These are phyloP conservation scores for Aspergillus egyptiacus DNA, from an alignment of 495 filamentous ascomycete genomes.

Conservation along the genomic window DNA sequence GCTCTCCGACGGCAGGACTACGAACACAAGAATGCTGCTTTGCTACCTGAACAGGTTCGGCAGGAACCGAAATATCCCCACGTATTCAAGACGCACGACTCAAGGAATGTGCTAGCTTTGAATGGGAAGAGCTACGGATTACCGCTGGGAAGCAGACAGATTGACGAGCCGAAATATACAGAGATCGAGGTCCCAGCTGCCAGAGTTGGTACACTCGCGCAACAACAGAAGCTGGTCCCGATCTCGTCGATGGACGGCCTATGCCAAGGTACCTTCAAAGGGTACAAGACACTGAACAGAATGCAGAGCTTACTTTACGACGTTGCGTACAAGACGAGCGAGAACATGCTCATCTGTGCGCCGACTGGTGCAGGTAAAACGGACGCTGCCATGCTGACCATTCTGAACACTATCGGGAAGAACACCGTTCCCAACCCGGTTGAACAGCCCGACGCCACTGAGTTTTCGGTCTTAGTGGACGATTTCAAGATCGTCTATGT, in stretches of 20 bases:
- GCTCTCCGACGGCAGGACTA: constrained; percentile 65
- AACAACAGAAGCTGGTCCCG: constrained; percentile 65
- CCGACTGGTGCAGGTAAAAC: constrained; percentile 99
- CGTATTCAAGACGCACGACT: constrained; percentile 74
- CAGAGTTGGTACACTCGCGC: constrained; percentile 64
- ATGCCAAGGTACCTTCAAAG: constrained; percentile 85
- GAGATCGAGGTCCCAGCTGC: constrained; percentile 82
- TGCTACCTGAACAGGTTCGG: constrained; percentile 58
- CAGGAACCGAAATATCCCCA: constrained; percentile 76
- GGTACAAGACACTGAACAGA: constrained; percentile 87
- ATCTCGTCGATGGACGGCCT: constrained; percentile 84
- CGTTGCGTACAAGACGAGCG: constrained; percentile 89
- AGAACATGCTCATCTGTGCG: constrained; percentile 98
- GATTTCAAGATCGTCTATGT: constrained; percentile 99
- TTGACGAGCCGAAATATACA: constrained; percentile 68
- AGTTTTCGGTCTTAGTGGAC: constrained; percentile 71
- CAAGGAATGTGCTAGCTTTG: constrained; percentile 75
- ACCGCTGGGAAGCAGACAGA: constrained; percentile 58
- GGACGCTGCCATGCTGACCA: constrained; percentile 94
- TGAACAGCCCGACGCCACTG: constrained; percentile 63
- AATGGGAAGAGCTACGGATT: constrained; percentile 72
- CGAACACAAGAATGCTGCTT: constrained; percentile 71
- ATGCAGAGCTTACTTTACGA: constrained; percentile 98
- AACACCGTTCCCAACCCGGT: constrained; percentile 73
- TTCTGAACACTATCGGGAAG: constrained; percentile 82